A percentile compares a stretch with the other conserved stretches of the same genome.
These are phyloP conservation scores for Inga oerstediana DNA, from an alignment of 306 rosid genomes.

Conservation along the genomic window DNA sequence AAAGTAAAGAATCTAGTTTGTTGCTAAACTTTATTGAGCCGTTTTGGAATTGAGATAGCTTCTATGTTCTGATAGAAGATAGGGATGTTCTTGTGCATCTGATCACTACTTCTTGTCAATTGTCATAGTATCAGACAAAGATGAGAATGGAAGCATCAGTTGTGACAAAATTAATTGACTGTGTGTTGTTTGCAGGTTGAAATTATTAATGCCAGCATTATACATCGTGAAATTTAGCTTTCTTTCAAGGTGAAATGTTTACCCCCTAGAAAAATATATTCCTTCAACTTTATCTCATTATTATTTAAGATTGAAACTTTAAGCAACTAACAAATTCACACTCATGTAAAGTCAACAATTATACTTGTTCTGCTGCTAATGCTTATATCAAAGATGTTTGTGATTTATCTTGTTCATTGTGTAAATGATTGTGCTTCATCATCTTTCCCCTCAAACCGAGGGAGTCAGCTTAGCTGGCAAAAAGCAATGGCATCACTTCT, in stretches of 20 bases:
- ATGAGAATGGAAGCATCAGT: not conserved
- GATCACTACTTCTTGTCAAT: not conserved
- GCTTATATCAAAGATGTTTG: not conserved
- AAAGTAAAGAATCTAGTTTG: not conserved
- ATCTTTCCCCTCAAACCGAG: not conserved
- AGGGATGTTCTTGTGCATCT: not conserved
- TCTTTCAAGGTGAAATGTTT: not conserved
- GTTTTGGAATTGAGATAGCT: not conserved
- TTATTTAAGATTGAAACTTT: not conserved
- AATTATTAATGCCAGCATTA: constrained; percentile 6
- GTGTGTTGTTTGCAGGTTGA: not conserved
- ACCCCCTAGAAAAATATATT: not conserved
- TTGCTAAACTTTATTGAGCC: constrained; percentile 5
- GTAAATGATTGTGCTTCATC: constrained; percentile 13
- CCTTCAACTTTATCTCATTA: constrained; percentile 5
- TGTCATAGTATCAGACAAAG: not conserved
- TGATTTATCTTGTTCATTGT: not conserved
- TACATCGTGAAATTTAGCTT: not conserved
- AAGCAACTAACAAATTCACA: not conserved
- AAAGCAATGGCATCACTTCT: not conserved
- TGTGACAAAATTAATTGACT: not conserved
- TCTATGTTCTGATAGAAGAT: not conserved
- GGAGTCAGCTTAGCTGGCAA: not conserved
- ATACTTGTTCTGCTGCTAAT: not conserved
- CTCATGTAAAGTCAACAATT: not conserved